A percentile compares a stretch with the other conserved stretches of the same genome.
Conservation (phyloP, 352 stramenopile species). For the Phytophthora ramorum region DNA sequence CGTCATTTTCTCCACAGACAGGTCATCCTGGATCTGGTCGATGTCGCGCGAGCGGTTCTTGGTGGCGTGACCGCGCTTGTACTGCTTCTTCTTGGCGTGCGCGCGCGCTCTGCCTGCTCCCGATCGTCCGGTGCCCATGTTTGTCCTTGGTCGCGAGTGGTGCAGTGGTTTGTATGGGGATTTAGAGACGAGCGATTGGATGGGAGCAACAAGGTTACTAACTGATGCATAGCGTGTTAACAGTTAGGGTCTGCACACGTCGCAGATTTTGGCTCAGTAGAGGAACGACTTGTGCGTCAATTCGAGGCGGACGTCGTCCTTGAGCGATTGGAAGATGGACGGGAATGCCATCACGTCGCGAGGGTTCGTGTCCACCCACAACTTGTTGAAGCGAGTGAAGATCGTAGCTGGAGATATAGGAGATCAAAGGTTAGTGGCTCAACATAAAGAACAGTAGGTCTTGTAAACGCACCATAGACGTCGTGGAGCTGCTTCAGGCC, state of each 20-base stretch:
- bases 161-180: slow-evolving; percentile 13
- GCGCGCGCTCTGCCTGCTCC: slow-evolving; percentile 65
- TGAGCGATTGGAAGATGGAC: slow-evolving; percentile 83
- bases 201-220: slow-evolving; percentile 28
- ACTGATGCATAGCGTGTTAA: slow-evolving; percentile 22
- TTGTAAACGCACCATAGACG: slow-evolving; percentile 68
- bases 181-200: slow-evolving; percentile 33
- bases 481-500: slow-evolving; percentile 71
- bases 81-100: slow-evolving; percentile 89
- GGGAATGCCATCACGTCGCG: slow-evolving; percentile 89
- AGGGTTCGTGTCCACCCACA: slow-evolving; percentile 85
- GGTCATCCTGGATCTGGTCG: slow-evolving; percentile 91
- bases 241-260: slow-evolving; percentile 25
- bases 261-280: slow-evolving; percentile 52
- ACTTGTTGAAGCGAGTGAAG: slow-evolving; percentile 85
- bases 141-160: slow-evolving; percentile 10
- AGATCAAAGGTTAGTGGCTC: slow-evolving; percentile 1
- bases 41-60: slow-evolving; percentile 84
- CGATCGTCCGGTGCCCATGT: slow-evolving; percentile 47
- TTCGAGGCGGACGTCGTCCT: slow-evolving; percentile 68
- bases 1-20: slow-evolving; percentile 63
- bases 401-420: slow-evolving; percentile 51
- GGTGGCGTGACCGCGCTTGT: slow-evolving; percentile 85
- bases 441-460: background rate
- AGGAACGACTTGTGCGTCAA: slow-evolving; percentile 65